Conservation (phyloP, 495 filamentous ascomycete species). For the Aspergillus bridgeri region DNA sequence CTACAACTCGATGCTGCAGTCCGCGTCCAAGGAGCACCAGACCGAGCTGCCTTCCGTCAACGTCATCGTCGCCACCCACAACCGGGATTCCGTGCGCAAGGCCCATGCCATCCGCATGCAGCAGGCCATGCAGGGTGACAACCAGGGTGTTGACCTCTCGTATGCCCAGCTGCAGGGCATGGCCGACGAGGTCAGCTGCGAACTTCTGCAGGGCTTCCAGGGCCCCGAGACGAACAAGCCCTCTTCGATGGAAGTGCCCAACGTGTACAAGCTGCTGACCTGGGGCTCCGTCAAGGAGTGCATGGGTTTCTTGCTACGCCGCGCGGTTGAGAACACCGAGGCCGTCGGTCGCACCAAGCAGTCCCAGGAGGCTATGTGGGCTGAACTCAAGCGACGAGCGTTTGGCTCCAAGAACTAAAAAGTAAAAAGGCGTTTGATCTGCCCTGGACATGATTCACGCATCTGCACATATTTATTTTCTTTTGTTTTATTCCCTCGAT, state of each 20-base stretch:
- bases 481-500: slow-evolving; percentile 14
- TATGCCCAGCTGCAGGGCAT: slow-evolving; percentile 95
- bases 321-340: slow-evolving; percentile 90
- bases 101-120: slow-evolving; percentile 58
- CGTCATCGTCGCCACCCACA: slow-evolving; percentile 88
- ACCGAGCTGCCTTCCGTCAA: slow-evolving; percentile 59
- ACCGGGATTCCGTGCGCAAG: slow-evolving; percentile 72
- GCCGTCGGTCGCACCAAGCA: slow-evolving; percentile 75
- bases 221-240: slow-evolving; percentile 17
- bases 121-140: slow-evolving; percentile 43
- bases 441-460: slow-evolving; percentile 4
- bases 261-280: slow-evolving; percentile 83
- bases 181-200: slow-evolving; percentile 91
- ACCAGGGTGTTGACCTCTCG: slow-evolving; percentile 56
- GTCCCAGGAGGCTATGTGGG: slow-evolving; percentile 68
- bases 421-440: no score
- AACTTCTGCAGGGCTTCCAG: slow-evolving; percentile 60
- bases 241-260: slow-evolving; percentile 43
- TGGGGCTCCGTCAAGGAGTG: slow-evolving; percentile 93
- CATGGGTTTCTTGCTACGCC: slow-evolving; percentile 82
- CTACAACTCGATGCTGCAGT: slow-evolving; percentile 51
- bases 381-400: slow-evolving; percentile 66
- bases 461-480: slow-evolving; percentile 4
- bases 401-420: slow-evolving; percentile 7
- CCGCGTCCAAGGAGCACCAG: slow-evolving; percentile 26